Evolutionary conservation across 2,329 filamentous ascomycete genomes (phyloP).

Genomic region (Fusarium sp.): DNA sequence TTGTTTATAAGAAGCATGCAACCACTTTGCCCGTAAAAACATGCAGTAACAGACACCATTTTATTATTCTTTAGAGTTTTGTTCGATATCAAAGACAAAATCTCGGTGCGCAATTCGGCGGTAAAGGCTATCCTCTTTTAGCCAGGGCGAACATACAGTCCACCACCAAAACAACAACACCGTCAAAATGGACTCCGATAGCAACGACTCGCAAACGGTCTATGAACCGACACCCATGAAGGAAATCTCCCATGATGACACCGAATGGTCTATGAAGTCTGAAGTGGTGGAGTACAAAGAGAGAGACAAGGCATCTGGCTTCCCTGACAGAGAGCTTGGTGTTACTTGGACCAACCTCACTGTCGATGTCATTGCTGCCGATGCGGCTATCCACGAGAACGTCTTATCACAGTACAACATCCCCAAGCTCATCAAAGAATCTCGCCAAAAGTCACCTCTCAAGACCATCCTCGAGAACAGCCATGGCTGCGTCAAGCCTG

Average conservation of each 20-base stretch:
- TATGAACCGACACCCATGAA: slow-evolving; percentile 30
- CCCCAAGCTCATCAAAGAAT: slow-evolving; percentile 62
- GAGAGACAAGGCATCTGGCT: slow-evolving; percentile 56
- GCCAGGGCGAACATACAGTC: not conserved
- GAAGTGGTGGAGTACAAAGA: slow-evolving; percentile 56
- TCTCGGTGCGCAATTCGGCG: not conserved
- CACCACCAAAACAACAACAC: not conserved
- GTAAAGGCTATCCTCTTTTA: slow-evolving; percentile 11
- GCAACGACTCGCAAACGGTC: slow-evolving; percentile 38
- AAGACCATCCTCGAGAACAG: slow-evolving; percentile 72
- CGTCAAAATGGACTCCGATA: slow-evolving; percentile 44
- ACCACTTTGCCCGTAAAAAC: not conserved
- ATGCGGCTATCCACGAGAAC: slow-evolving; percentile 73
- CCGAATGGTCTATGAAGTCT: slow-evolving; percentile 59
- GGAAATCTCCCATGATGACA: slow-evolving; percentile 14
- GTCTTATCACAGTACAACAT: slow-evolving; percentile 69
- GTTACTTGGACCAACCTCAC: slow-evolving; percentile 73
- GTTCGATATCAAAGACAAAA: not conserved
- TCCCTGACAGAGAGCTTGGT: slow-evolving; percentile 63
- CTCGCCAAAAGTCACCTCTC: slow-evolving; percentile 64
- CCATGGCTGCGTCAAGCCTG: slow-evolving; percentile 76
- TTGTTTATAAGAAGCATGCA: not conserved
- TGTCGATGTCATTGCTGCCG: slow-evolving; percentile 68
- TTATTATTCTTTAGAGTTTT: not conserved
- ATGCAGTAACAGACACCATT: not conserved